Base-by-base conservation (phyloP, 2,329 filamentous ascomycete genomes). In the Epichloe uncinata region DNA sequence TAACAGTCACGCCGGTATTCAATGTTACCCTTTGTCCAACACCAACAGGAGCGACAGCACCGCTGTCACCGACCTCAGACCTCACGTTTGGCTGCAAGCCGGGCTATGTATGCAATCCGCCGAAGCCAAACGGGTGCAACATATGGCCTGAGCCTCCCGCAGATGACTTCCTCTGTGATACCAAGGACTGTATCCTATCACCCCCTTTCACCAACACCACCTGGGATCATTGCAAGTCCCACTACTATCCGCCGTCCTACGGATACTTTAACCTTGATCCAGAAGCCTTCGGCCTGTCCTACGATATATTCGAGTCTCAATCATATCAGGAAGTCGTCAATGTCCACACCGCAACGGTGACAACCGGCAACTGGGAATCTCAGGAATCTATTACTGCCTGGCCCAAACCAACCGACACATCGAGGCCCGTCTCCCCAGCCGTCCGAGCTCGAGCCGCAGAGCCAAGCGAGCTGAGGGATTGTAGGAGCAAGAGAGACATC, bases 201-300 rank as follows among this genome's bases (percentile, higher is more conserved):
- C 75, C 72, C 0, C 51, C 58, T 0, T 60, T 66, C 53, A 56
- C 58, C 1, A 55, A 55, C 1, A 60, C 70, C 0, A 58, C 57
- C 0, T 81, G 77, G 78, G 56, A 62, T 0, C 56, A 61, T 1
- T 69, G 71, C 50, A 50, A 67, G 42, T 78, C 74, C 0, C 54
- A 64, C 15, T 79, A 75, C 58, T 81, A 74, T 54, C 73, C 73
- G 2, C 69, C 74, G 1, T 55, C 58, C 3, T 54, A 55, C 12
- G 77, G 73, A 3, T 85, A 84, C 60, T 86, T 81, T 65, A 74
- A 85, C 52, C 70, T 86, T n/a, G 69, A 81, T 50, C 68, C 83
- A 0, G 61, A 69, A 1, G 71, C 71, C 0, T 87, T 86, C 51
- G 82, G 81, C 4, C 66, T 86, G 15, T 75, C 71, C 46, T 82